Base-by-base conservation (phyloP, 768 basidiomycete species). In the Collybiopsis luxurians region DNA sequence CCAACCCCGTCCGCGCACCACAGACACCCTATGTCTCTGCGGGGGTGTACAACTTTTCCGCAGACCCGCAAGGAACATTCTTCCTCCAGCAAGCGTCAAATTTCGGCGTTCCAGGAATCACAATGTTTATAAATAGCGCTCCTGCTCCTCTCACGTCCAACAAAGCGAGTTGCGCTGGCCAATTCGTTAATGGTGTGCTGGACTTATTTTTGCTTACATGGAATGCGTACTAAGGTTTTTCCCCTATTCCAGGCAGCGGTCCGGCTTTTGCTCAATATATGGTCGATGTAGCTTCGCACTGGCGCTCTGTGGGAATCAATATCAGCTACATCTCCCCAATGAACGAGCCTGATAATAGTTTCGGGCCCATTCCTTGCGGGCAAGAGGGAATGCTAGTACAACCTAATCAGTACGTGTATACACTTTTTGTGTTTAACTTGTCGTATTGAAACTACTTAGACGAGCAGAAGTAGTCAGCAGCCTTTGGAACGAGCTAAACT, bases 351-450 rank as follows among this genome's bases (percentile, higher is more conserved):
- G 73, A 76, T 52, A 70, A 36, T 51, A 73, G 47, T 12, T 74
- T 75, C 58, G 73, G 72, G 2, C 72, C 73, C 17, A 64, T 69
- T 4, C 72, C 70, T 2, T 79, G 77, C 60, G 72, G 73, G 19
- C 78, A 79, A 62, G 77, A 79, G 64, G 78, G 77, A 2, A 79
- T 79, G 77, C 63, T 67, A 55, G 77, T 79, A 40, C 59, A 61
- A 45, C 73, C 75, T 4, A 68, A 57, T 53, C 74, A 75, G 73
- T 74, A 38, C 28, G 72, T 45, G 11, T 19, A 26, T 17, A n/a
- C n/a, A 6, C 38, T n/a, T 38, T 6, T 3, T 26, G 12, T 45
- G 17, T 2, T 0, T 23, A 17, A 27, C 4, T 12, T 30, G 6
- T 26, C 4, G 2, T 23, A 38, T 43, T 19, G 12, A 19, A n/a